phyloP scores from a whole-genome alignment of 257 asterid species.

The Solanum neorickii region DNA sequence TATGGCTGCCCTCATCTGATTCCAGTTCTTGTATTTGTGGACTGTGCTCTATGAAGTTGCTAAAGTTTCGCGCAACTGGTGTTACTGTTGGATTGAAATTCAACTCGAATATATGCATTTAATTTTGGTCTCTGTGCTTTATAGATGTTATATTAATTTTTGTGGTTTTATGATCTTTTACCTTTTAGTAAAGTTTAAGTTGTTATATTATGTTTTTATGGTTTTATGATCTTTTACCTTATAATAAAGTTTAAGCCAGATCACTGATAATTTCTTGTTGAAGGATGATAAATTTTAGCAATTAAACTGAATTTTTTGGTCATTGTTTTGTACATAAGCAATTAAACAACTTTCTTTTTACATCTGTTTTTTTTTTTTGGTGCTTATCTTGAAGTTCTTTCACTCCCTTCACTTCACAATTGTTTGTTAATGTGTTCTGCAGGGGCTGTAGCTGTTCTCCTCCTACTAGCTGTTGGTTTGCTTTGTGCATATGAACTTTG shows the following conservation, averaged over 20 bases:
- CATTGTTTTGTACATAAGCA: neutral
- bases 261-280: neutral
- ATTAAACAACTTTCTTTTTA: neutral
- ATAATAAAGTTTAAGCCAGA: neutral
- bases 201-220: neutral
- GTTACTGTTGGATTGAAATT: neutral
- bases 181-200: neutral
- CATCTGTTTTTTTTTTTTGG: neutral
- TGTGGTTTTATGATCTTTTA: neutral
- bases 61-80: neutral
- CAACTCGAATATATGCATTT: neutral
- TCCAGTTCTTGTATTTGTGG: neutral
- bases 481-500: constrained; percentile 98
- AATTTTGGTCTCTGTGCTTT: neutral
- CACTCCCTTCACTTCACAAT: constrained; percentile 2
- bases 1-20: neutral
- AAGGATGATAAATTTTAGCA: neutral
- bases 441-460: constrained; percentile 99
- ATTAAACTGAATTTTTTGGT: neutral
- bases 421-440: constrained; percentile 15
- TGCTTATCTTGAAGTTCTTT: neutral
- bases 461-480: constrained; percentile 92
- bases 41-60: neutral
- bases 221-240: neutral
- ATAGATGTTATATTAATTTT: neutral